Evolutionary conservation across 2,329 filamentous ascomycete species (phyloP).

Genomic region (Leptographium wingfieldii): DNA sequence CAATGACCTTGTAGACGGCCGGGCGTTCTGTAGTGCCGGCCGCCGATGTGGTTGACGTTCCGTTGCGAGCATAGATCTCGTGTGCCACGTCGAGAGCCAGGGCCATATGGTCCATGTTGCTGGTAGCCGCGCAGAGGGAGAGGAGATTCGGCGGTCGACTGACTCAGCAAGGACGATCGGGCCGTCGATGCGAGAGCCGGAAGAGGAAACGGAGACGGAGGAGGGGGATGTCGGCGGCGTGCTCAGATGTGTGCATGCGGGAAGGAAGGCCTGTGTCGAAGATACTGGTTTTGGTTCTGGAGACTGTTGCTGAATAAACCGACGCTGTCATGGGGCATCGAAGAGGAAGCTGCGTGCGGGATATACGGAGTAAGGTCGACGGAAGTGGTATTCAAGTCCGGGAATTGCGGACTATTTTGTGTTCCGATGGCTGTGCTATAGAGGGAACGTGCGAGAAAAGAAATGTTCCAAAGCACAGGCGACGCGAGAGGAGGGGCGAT

Average conservation of each 20-base stretch:
- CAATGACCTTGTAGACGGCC: conserved; percentile 65
- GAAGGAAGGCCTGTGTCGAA: neutral
- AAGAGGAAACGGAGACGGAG: neutral
- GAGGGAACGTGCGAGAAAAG: neutral
- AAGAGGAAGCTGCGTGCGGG: neutral
- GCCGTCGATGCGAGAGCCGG: neutral
- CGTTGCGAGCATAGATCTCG: conserved; percentile 30
- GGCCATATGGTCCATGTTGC: conserved; percentile 17
- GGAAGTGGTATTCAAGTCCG: neutral
- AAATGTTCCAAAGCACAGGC: neutral
- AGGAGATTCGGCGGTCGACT: neutral
- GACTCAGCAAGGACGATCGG: neutral
- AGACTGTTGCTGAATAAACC: neutral
- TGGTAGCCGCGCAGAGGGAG: neutral
- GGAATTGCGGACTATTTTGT: neutral
- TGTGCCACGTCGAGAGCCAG: conserved; percentile 20
- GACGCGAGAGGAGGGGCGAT: neutral
- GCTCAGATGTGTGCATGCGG: neutral
- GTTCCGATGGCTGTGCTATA: neutral
- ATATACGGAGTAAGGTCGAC: neutral
- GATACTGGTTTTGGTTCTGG: neutral
- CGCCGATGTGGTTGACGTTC: conserved; percentile 10
- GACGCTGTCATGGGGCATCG: neutral
- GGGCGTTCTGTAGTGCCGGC: conserved; percentile 23
- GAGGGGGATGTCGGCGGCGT: neutral